phyloP scores from a whole-genome alignment of 2,329 filamentous ascomycete genomes.

The Aspergillus sp. region DNA sequence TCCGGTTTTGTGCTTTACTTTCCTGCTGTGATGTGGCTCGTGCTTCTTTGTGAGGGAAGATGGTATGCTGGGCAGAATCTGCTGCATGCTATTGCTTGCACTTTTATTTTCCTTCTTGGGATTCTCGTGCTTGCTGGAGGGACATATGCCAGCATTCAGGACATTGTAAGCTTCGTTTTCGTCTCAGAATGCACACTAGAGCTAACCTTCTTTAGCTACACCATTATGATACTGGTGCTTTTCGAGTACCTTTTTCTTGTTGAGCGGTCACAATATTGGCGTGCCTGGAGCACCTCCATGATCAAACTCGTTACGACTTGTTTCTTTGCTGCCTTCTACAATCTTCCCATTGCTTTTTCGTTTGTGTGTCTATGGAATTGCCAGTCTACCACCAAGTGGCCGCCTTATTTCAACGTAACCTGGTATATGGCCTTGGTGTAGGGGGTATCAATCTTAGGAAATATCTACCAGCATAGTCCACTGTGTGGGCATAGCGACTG shows the following conservation, averaged over 20 bases:
- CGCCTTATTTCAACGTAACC: too few species aligned
- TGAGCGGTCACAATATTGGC: neutral
- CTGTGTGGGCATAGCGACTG: too few species aligned
- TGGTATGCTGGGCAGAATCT: constrained; percentile 39
- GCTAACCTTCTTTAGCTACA: neutral
- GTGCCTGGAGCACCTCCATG: too few species aligned
- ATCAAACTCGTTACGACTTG: too few species aligned
- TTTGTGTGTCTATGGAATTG: too few species aligned
- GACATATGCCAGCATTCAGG: constrained; percentile 16
- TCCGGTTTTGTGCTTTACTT: constrained; percentile 83
- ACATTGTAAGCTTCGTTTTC: neutral
- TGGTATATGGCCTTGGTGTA: too few species aligned
- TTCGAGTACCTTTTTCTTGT: neutral
- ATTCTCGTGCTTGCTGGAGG: constrained; percentile 17
- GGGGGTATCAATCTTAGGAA: too few species aligned
- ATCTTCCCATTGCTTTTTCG: too few species aligned
- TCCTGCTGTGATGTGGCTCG: constrained; percentile 42
- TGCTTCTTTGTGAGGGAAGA: constrained; percentile 20
- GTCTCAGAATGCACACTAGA: neutral
- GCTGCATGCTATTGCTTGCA: constrained; percentile 12
- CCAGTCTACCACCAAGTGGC: too few species aligned
- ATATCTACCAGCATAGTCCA: too few species aligned
- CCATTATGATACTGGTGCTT: neutral
- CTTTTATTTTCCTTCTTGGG: constrained; percentile 16
- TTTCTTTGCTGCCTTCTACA: too few species aligned